Evolutionary conservation across 2,329 filamentous ascomycete genomes (phyloP), one percentile per base, ranked within the genome.

Genomic region (Colletotrichum sp.): DNA sequence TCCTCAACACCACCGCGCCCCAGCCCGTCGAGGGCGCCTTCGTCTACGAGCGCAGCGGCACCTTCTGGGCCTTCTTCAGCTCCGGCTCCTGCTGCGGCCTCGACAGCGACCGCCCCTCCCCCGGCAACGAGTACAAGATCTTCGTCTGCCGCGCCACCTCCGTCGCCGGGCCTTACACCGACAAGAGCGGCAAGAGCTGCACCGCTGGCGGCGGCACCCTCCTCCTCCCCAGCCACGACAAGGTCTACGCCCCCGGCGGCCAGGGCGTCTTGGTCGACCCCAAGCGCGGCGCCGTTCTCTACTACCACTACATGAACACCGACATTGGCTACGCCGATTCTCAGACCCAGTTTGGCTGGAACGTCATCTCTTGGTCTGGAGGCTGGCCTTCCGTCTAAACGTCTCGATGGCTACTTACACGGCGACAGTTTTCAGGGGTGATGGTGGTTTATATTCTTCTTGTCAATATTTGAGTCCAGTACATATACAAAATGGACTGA

Each of bases 41-140:
- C 78, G 86, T 93, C 79, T 90, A 89, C 78, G 86, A 90, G 79
- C 85, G 90, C 68, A 87, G 85, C 15, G 84, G 83, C 24, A 92
- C 89, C 80, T 94, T 92, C 81, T 95, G 93, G 80, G 85, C 94
- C 13, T 93, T 94, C 82, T 93, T 89, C 81, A 91, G 89, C 9
- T 85, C 85, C 2, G 93, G 93, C 2, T 86, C 85, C 34, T 94
- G 92, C 85, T 94, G 93, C 77, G 86, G 85, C n/a, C 92, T 90
- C 77, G 89, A 92, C 77, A 82, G 80, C 0, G 84, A 79, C 70
- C 84, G 81, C 71, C 91, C 92, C 0, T 87, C 90, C 0, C 65
- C 85, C 1, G 92, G 92, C 6, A 84, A 85, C n/a, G 93, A 94
- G 83, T 94, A 94, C 82, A 90, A 90, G 81, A 92, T 94, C 81